Evolutionary conservation across 2,329 filamentous ascomycete species (phyloP).

Genomic region (Beauveria sp.): DNA sequence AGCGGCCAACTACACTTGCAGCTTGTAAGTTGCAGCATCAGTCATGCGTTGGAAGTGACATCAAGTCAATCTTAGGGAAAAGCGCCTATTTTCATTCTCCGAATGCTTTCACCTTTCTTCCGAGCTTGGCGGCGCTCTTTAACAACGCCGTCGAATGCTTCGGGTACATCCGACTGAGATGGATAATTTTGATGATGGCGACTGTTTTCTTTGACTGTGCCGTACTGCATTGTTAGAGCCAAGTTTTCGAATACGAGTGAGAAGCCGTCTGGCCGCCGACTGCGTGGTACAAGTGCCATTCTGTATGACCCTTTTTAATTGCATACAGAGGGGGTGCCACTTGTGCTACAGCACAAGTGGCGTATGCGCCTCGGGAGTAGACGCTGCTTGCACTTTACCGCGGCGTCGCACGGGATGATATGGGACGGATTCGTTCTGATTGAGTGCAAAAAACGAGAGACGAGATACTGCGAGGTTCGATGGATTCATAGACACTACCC

Average conservation of each 20-base stretch:
- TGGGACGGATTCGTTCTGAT: background rate
- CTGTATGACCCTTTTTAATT: background rate
- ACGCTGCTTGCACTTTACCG: background rate
- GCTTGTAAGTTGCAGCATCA: background rate
- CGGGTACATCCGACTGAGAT: slow-evolving; percentile 22
- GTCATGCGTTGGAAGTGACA: background rate
- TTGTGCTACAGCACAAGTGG: background rate
- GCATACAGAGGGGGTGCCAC: background rate
- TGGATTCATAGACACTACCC: background rate
- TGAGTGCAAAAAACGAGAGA: background rate
- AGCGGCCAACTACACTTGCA: slow-evolving; percentile 4
- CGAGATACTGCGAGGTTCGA: background rate
- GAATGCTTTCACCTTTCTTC: background rate
- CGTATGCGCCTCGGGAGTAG: background rate
- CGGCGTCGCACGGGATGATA: background rate
- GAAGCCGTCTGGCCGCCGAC: background rate
- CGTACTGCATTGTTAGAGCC: background rate
- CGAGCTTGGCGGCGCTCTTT: slow-evolving; percentile 28
- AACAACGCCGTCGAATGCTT: slow-evolving; percentile 32
- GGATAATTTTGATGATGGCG: background rate
- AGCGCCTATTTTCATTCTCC: background rate
- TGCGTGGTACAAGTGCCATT: background rate
- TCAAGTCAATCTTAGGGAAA: background rate
- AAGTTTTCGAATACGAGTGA: background rate
- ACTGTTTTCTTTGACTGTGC: background rate